Conservation (phyloP, 2,329 filamentous ascomycete species). For the Calonectria pauciramosa region DNA sequence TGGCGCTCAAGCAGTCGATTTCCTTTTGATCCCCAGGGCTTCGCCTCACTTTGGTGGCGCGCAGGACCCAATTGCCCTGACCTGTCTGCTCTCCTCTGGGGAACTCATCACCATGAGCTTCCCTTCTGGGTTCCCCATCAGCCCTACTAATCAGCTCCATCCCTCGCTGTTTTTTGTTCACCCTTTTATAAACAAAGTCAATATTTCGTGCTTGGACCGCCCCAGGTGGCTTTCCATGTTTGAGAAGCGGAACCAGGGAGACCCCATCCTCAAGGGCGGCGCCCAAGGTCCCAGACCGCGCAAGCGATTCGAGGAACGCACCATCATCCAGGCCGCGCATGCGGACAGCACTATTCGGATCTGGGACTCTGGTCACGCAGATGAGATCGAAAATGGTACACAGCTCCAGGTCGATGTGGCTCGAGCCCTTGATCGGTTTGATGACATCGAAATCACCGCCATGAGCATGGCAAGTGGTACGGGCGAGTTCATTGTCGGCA, state of each 20-base stretch:
- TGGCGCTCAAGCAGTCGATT: constrained; percentile 82
- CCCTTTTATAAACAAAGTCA: constrained; percentile 83
- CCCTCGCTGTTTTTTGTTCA: constrained; percentile 90
- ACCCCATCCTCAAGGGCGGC: constrained; percentile 83
- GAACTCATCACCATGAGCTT: constrained; percentile 93
- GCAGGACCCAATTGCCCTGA: constrained; percentile 89
- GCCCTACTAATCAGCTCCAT: constrained; percentile 92
- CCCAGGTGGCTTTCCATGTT: constrained; percentile 90
- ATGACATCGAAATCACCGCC: constrained; percentile 81
- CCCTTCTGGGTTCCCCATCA: constrained; percentile 90
- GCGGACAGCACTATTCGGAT: constrained; percentile 92
- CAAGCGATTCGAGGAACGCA: constrained; percentile 85
- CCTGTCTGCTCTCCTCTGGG: constrained; percentile 85
- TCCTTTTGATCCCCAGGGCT: constrained; percentile 84
- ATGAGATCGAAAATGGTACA: constrained; percentile 90
- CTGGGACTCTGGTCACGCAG: constrained; percentile 92
- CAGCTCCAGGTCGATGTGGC: constrained; percentile 90
- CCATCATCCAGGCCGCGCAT: constrained; percentile 88
- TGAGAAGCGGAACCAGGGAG: constrained; percentile 86
- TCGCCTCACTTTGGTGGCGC: constrained; percentile 90
- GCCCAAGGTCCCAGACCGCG: constrained; percentile 77
- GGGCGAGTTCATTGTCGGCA: constrained; percentile 87
- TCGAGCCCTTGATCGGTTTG: constrained; percentile 82
- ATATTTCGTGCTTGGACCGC: constrained; percentile 81
- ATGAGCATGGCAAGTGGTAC: constrained; percentile 86